These are phyloP conservation scores for Carallia brachiata DNA, from an alignment of 345 rosid species.

Conservation along the genomic window DNA sequence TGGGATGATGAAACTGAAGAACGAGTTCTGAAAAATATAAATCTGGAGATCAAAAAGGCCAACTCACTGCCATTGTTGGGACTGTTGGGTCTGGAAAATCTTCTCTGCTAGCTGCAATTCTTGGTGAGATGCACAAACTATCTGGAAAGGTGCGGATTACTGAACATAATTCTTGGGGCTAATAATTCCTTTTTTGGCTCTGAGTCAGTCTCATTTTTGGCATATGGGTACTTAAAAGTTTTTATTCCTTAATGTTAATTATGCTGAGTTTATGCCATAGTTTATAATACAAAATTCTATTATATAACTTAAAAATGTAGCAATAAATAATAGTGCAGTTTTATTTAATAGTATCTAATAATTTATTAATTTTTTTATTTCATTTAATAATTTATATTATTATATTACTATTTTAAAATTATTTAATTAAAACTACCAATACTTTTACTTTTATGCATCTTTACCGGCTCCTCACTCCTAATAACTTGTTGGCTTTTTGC, in stretches of 20 bases:
- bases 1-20: slow-evolving; percentile 82
- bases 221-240: not conserved
- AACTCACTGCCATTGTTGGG: slow-evolving; percentile 84
- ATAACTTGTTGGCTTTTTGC: no score
- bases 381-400: no score
- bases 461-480: no score
- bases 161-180: slow-evolving; percentile 2
- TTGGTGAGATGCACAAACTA: slow-evolving; percentile 92
- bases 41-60: slow-evolving; percentile 59
- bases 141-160: slow-evolving; percentile 58
- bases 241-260: not conserved
- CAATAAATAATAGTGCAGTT: no score
- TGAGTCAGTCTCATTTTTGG: not conserved
- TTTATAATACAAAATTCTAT: no score
- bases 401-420: no score
- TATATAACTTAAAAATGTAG: no score
- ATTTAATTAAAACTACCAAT: no score
- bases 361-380: no score
- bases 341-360: no score
- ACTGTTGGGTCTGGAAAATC: slow-evolving; percentile 95
- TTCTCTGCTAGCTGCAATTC: slow-evolving; percentile 77
- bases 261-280: no score
- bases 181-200: slow-evolving; percentile 2
- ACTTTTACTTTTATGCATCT: no score
- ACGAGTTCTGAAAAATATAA: slow-evolving; percentile 54